phyloP scores from a whole-genome alignment of 176 grass and related monocot genomes.

The Rhynchospora tenuis region DNA sequence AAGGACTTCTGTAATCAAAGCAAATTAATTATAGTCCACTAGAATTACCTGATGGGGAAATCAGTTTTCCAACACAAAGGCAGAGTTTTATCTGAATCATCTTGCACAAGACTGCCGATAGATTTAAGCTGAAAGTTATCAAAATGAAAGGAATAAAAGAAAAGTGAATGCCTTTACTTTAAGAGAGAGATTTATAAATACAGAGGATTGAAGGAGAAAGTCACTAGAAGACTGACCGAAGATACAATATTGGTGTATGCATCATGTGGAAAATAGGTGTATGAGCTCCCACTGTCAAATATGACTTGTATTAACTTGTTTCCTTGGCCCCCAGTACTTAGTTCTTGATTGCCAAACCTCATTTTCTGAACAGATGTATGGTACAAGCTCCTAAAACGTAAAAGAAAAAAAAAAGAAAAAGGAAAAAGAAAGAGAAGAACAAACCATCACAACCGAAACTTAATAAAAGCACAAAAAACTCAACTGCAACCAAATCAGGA shows the following conservation, averaged over 20 bases:
- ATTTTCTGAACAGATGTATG: constrained; percentile 53
- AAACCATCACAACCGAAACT: not conserved
- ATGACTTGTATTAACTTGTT: constrained; percentile 60
- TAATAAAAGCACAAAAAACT: not conserved
- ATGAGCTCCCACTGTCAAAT: constrained; percentile 95
- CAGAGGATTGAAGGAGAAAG: not conserved
- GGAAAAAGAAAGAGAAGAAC: not conserved
- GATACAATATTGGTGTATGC: constrained; percentile 61
- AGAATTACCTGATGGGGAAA: constrained; percentile 69
- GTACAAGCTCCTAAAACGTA: constrained; percentile 52
- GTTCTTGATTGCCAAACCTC: constrained; percentile 54
- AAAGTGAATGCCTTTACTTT: not conserved
- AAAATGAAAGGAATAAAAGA: constrained; percentile 3
- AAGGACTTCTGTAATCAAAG: not conserved
- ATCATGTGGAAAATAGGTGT: constrained; percentile 90
- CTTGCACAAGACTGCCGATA: constrained; percentile 42
- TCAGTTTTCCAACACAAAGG: constrained; percentile 72
- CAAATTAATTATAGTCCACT: not conserved
- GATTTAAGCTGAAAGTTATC: constrained; percentile 48
- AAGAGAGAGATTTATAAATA: not conserved
- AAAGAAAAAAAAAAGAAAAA: not conserved
- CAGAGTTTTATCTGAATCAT: constrained; percentile 68
- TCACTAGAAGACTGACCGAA: constrained; percentile 43
- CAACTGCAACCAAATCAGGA: not conserved
- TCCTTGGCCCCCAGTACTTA: constrained; percentile 30